These are phyloP conservation scores for Aspergillus sp. DNA, from an alignment of 2,329 filamentous ascomycete genomes.

Conservation along the genomic window DNA sequence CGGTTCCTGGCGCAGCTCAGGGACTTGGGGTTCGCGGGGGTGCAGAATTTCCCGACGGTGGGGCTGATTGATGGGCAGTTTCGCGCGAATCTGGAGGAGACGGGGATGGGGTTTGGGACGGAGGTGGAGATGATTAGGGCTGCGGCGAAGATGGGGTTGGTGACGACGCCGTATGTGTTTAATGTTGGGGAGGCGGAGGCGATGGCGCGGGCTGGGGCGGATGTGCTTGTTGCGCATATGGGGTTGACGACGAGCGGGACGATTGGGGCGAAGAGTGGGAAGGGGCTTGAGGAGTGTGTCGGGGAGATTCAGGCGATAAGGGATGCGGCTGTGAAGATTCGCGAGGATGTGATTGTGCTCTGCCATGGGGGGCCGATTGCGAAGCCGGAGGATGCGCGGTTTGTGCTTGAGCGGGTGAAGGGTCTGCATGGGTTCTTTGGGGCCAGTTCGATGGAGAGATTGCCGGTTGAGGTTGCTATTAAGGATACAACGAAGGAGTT, in stretches of 20 bases:
- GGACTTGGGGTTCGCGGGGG: slow-evolving; percentile 64
- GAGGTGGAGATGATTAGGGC: slow-evolving; percentile 66
- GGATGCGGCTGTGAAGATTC: slow-evolving; percentile 58
- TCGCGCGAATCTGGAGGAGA: slow-evolving; percentile 67
- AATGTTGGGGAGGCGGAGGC: slow-evolving; percentile 58
- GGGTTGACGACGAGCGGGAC: slow-evolving; percentile 64
- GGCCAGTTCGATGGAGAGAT: slow-evolving; percentile 66
- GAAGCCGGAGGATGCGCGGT: slow-evolving; percentile 61
- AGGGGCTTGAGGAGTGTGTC: slow-evolving; percentile 65
- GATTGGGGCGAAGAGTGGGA: slow-evolving; percentile 63
- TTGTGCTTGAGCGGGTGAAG: slow-evolving; percentile 59
- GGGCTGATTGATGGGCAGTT: slow-evolving; percentile 70
- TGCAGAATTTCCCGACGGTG: slow-evolving; percentile 74
- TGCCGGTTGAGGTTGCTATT: slow-evolving; percentile 68
- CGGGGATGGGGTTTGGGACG: slow-evolving; percentile 66
- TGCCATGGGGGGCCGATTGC: slow-evolving; percentile 71
- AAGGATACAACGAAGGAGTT: slow-evolving; percentile 57
- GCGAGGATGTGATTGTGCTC: slow-evolving; percentile 63
- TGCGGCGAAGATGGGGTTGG: slow-evolving; percentile 60
- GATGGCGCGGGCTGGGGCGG: slow-evolving; percentile 66
- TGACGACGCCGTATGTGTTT: slow-evolving; percentile 72
- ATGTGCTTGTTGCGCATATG: slow-evolving; percentile 68
- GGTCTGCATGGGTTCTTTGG: slow-evolving; percentile 73
- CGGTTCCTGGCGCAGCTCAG: slow-evolving; percentile 61
- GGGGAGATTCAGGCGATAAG: slow-evolving; percentile 62